phyloP scores from a whole-genome alignment of 495 filamentous ascomycete genomes.

The Trichoderma erinaceum region DNA sequence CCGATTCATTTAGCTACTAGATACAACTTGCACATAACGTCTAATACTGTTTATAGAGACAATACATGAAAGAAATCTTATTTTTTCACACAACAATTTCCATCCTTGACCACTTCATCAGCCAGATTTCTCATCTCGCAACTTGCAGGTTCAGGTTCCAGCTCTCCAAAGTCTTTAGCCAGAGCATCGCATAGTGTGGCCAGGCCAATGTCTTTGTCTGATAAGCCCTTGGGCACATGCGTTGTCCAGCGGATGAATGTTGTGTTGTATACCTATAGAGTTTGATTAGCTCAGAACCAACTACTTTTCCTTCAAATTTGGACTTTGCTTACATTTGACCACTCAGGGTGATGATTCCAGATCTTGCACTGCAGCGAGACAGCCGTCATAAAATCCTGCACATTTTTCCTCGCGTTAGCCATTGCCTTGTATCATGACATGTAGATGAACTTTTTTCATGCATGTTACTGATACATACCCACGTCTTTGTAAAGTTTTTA shows the following conservation, averaged over 20 bases:
- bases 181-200: slow-evolving; percentile 61
- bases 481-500: slow-evolving; percentile 55
- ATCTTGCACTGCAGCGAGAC: slow-evolving; percentile 50
- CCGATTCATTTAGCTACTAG: too few species aligned
- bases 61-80: neutral
- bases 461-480: slow-evolving; percentile 39
- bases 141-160: slow-evolving; percentile 25
- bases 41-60: too few species aligned
- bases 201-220: slow-evolving; percentile 57
- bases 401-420: neutral
- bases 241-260: slow-evolving; percentile 68
- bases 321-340: slow-evolving; percentile 49
- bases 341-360: slow-evolving; percentile 57
- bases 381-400: slow-evolving; percentile 55
- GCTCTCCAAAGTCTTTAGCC: slow-evolving; percentile 47
- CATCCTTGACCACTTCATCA: slow-evolving; percentile 24
- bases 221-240: slow-evolving; percentile 65
- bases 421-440: too few species aligned
- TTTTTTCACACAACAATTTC: slow-evolving; percentile 45
- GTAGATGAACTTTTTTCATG: neutral
- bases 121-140: slow-evolving; percentile 17
- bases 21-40: too few species aligned
- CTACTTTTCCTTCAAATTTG: neutral
- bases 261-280: slow-evolving; percentile 51
- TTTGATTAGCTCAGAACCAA: neutral